Conservation (phyloP, 73 alveolate genomes). For the Breviolum minutum region DNA sequence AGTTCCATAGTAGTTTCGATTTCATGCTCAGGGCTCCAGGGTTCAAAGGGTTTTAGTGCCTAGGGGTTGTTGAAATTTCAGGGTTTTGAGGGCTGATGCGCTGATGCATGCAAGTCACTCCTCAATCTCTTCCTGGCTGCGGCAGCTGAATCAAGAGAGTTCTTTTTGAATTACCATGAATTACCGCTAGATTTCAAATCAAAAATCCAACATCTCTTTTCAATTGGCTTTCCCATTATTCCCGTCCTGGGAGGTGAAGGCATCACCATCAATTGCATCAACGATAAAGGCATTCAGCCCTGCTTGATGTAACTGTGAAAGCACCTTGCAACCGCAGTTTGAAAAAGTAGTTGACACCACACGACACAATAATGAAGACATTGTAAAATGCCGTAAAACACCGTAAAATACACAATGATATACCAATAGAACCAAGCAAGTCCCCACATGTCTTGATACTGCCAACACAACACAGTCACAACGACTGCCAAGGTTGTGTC, state of each 20-base stretch:
- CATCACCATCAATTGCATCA: slow-evolving; percentile 93
- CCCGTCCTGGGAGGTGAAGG: slow-evolving; percentile 78
- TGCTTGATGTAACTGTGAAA: slow-evolving; percentile 71
- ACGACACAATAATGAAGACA: not conserved
- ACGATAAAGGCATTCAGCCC: slow-evolving; percentile 73
- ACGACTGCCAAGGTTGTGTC: too few relatives aligned
- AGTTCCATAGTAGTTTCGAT: too few relatives aligned
- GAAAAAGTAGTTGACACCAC: not conserved
- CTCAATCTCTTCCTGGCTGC: slow-evolving; percentile 42
- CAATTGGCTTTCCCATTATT: not conserved
- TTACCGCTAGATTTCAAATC: not conserved
- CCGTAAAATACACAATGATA: not conserved
- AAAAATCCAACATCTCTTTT: not conserved
- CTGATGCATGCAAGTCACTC: not conserved
- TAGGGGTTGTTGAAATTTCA: not conserved
- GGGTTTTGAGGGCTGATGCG: not conserved
- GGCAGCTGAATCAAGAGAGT: too few relatives aligned
- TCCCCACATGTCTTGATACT: not conserved
- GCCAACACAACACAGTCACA: too few relatives aligned
- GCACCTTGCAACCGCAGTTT: not conserved
- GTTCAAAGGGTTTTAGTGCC: not conserved
- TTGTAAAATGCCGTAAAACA: not conserved
- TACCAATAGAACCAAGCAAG: too few relatives aligned
- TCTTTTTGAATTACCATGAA: not conserved
- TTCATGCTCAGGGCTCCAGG: too few relatives aligned